phyloP scores from a whole-genome alignment of 352 stramenopile species.

The Phytophthora niederhauseri region DNA sequence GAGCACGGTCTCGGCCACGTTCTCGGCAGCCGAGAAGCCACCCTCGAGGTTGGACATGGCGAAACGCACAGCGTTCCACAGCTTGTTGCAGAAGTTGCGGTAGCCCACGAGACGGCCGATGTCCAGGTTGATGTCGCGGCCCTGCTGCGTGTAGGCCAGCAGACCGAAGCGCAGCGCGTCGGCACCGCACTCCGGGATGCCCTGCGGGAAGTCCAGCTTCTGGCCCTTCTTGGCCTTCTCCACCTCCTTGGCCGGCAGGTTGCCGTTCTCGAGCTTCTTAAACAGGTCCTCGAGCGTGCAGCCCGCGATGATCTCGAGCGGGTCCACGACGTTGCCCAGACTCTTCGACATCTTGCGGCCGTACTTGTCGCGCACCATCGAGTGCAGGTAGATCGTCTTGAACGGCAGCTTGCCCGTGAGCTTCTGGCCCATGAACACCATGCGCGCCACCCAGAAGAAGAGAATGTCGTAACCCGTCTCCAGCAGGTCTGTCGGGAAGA shows the following conservation, averaged over 20 bases:
- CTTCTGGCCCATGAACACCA: slow-evolving; percentile 97
- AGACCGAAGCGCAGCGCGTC: slow-evolving; percentile 99
- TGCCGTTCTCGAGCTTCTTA: slow-evolving; percentile 96
- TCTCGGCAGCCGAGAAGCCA: slow-evolving; percentile 59
- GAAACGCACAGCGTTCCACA: slow-evolving; percentile 99
- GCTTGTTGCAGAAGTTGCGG: slow-evolving; percentile 99
- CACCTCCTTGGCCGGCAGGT: slow-evolving; percentile 98
- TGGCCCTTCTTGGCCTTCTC: slow-evolving; percentile 98
- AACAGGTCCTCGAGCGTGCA: slow-evolving; percentile 96
- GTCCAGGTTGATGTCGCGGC: slow-evolving; percentile 99
- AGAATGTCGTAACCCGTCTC: slow-evolving; percentile 99
- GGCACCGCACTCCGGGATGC: slow-evolving; percentile 98
- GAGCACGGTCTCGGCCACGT: slow-evolving; percentile 63
- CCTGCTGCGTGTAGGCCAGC: slow-evolving; percentile 94
- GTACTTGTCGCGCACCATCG: slow-evolving; percentile 98
- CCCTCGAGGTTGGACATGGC: slow-evolving; percentile 96
- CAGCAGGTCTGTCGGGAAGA: slow-evolving; percentile 97
- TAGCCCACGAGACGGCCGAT: slow-evolving; percentile 99
- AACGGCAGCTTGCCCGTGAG: slow-evolving; percentile 98
- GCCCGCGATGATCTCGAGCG: slow-evolving; percentile 97
- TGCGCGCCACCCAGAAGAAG: slow-evolving; percentile 99
- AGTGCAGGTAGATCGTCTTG: slow-evolving; percentile 97
- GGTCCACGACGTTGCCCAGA: slow-evolving; percentile 99
- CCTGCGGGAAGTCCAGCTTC: slow-evolving; percentile 97
- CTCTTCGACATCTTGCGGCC: slow-evolving; percentile 99